Percentiles rank a stretch among this genome's conserved stretches.
phyloP scores from a whole-genome alignment of 495 filamentous ascomycete species.

The Neurospora terricola region DNA sequence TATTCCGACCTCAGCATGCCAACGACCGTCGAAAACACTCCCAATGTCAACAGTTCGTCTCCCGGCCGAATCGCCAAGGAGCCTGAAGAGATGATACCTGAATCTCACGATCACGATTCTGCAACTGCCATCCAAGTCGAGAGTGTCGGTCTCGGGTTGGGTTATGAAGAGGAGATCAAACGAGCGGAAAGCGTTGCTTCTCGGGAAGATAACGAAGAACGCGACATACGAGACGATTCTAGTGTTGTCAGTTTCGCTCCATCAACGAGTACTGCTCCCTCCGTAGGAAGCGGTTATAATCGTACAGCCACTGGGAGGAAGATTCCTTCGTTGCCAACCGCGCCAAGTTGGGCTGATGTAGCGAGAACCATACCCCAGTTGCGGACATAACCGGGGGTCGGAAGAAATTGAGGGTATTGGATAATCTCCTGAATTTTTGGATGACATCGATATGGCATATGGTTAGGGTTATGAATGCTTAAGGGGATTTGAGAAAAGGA shows the following conservation, averaged over 20 bases:
- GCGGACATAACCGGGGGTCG: background rate
- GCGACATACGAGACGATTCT: conserved; percentile 2
- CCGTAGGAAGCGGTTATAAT: conserved; percentile 9
- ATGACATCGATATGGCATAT: background rate
- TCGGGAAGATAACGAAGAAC: background rate
- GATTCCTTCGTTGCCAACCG: conserved; percentile 21
- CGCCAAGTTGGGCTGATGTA: conserved; percentile 26
- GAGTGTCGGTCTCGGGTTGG: background rate
- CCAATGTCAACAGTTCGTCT: conserved; percentile 9
- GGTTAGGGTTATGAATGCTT: background rate
- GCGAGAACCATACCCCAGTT: conserved; percentile 2
- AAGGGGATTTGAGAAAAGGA: background rate
- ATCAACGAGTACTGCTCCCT: conserved; percentile 1
- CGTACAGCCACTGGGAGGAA: conserved; percentile 5
- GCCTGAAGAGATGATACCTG: background rate
- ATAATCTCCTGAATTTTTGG: background rate
- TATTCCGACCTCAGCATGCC: conserved; percentile 12
- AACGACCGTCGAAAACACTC: conserved; percentile 15
- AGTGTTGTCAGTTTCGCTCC: conserved; percentile 12
- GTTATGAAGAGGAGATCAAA: background rate
- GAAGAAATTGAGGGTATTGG: background rate
- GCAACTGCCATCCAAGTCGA: background rate
- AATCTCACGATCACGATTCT: background rate
- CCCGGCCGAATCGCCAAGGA: background rate
- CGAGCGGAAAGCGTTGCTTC: conserved; percentile 11